Evolutionary conservation across 768 basidiomycete species (phyloP).

Genomic region (Xerocomus spinulosus): DNA sequence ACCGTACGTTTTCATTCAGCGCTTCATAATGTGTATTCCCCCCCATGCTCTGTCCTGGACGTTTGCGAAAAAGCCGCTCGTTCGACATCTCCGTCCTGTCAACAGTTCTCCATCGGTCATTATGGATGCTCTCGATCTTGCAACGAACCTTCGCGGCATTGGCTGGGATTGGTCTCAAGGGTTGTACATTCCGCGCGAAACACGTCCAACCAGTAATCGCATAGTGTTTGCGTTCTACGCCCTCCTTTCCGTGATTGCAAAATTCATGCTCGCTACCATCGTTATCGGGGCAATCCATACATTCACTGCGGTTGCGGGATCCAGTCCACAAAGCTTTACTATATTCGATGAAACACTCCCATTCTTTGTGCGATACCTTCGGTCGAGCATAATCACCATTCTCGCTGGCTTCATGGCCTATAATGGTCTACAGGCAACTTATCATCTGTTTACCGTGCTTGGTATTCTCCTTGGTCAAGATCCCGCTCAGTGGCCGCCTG

Average conservation of each 20-base stretch:
- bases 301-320: no score
- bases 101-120: background rate
- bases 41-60: constrained; percentile 13
- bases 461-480: constrained; percentile 23
- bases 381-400: constrained; percentile 41
- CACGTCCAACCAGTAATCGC: constrained; percentile 38
- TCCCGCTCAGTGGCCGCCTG: constrained; percentile 30
- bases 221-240: constrained; percentile 36
- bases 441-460: constrained; percentile 19
- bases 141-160: constrained; percentile 48
- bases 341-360: constrained; percentile 32
- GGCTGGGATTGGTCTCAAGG: constrained; percentile 56
- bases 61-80: constrained; percentile 8
- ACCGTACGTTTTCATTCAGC: background rate
- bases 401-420: constrained; percentile 43
- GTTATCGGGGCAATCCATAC: no score
- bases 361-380: constrained; percentile 23
- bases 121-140: constrained; percentile 46
- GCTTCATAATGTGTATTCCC: constrained; percentile 7
- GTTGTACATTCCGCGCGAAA: constrained; percentile 30
- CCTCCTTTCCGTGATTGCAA: constrained; percentile 27
- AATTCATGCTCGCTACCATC: no score
- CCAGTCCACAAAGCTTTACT: constrained; percentile 17
- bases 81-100: constrained; percentile 6
- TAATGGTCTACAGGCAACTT: constrained; percentile 35